Conservation (phyloP, 176 grass and related monocot species). For the Oryza brachyantha region DNA sequence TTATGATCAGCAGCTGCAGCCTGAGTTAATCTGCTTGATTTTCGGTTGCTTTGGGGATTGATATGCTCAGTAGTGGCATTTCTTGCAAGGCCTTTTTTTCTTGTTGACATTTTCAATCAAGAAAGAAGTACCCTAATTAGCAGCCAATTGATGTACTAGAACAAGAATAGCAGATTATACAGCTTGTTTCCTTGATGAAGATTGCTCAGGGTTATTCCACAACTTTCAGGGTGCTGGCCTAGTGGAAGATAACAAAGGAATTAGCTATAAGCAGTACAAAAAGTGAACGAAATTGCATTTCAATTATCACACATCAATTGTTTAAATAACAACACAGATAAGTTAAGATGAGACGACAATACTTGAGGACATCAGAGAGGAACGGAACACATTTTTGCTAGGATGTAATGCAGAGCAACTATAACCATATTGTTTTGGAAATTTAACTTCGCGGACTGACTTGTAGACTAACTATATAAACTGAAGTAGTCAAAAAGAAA, state of each 20-base stretch:
- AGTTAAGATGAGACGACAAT: background rate
- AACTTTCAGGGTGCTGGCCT: background rate
- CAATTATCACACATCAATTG: background rate
- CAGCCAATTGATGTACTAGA: background rate
- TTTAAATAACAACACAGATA: background rate
- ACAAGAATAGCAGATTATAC: background rate
- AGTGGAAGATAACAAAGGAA: background rate
- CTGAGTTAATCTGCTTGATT: conserved; percentile 50
- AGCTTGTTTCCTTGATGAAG: background rate
- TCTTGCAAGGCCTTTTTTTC: conserved; percentile 67
- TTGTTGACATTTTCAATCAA: conserved; percentile 68
- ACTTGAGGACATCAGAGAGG: background rate
- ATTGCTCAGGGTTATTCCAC: background rate
- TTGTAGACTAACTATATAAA: background rate
- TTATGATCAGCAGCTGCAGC: conserved; percentile 62
- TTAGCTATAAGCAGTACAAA: background rate
- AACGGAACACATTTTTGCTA: background rate
- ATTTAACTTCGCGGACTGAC: background rate
- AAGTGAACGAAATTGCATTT: background rate
- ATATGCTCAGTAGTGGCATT: conserved; percentile 45
- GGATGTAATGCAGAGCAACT: background rate
- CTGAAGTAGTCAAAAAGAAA: background rate
- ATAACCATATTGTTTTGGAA: background rate
- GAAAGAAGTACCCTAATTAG: conserved; percentile 10
- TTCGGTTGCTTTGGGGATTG: conserved; percentile 35